Conservation (phyloP, 352 stramenopile species). For the Pythium dissotocum region DNA sequence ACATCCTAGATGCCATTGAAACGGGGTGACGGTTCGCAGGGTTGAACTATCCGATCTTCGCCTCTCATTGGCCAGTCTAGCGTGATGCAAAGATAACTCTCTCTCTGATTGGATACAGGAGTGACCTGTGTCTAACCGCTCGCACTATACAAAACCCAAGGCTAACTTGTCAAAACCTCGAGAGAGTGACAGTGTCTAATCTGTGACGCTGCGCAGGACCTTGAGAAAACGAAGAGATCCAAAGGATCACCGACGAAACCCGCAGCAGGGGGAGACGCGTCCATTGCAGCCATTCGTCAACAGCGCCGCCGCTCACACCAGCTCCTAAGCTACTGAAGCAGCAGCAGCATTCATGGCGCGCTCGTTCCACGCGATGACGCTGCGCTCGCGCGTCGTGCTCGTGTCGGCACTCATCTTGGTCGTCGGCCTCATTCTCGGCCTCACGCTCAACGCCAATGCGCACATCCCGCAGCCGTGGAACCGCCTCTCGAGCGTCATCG, state of each 20-base stretch:
- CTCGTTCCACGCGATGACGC: conserved; percentile 26
- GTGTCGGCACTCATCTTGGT: conserved; percentile 57
- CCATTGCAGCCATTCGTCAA: conserved; percentile 1
- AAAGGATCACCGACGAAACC: conserved; percentile 13
- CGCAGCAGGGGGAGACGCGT: not conserved
- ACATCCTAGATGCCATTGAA: conserved; percentile 12
- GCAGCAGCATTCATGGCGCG: not conserved
- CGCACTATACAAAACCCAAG: conserved; percentile 15
- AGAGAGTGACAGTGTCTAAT: conserved; percentile 13
- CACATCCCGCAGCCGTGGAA: conserved; percentile 86
- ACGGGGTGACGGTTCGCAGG: not conserved
- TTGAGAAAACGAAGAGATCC: conserved; percentile 11
- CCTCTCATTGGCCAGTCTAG: conserved; percentile 18
- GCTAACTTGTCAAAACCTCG: conserved; percentile 1
- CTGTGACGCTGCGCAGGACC: conserved; percentile 19
- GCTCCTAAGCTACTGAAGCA: too few species aligned
- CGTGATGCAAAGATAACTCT: conserved; percentile 11
- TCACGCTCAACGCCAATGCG: conserved; percentile 65
- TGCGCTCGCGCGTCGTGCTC: conserved; percentile 40
- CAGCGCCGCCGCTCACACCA: not conserved
- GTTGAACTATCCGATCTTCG: not conserved
- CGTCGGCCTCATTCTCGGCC: conserved; percentile 55
- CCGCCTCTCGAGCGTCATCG: conserved; percentile 82
- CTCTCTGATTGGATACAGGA: conserved; percentile 4
- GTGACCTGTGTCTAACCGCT: conserved; percentile 3